Base-by-base conservation (phyloP, 73 alveolate genomes). In the Paramecium sonneborni region DNA sequence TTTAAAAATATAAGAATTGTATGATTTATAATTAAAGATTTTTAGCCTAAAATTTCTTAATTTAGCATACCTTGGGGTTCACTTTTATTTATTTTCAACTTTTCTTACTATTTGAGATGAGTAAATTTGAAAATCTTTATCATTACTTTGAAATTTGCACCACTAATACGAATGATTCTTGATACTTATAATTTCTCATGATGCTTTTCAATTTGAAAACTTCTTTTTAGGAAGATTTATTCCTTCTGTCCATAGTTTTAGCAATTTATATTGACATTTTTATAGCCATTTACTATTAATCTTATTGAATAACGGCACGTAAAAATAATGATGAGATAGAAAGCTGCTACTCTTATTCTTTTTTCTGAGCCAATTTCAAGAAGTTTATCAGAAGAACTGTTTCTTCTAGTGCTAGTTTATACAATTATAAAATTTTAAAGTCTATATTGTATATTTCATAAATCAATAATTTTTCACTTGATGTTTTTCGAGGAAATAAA, bases 271-370 rank as follows among this genome's bases (percentile, higher is more conserved):
- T 41, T 41, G 57, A 41, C 11, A 8, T 41, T 11, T 41, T 41
- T 41, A 8, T 41, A 7, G 7, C 57, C 11, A 41, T 8, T 41
- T 41, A 41, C 11, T 41, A 41, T 41, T 41, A 7, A 41, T 41
- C 11, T 8, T 8, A 41, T 41, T 41, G 26, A 58, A n/a, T 12
- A 58, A 8, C 41, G 11, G 7, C 84, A 58, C 7, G 12, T 94
- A 97, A 79, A 94, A 94, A 93, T 94, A 94, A 86, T 97, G 97
- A 93, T 94, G 97, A 52, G 72, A 35, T 67, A 94, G 62, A 15
- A 95, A 37, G 93, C 88, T 28, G 86, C 92, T 5, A 87, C 96
- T 6, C 92, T 69, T 2, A 85, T 57, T 72, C 97, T 94, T 24
- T 88, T 94, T 1, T 18, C 24, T 26, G 97, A 96, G 46, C 79